Conservation (phyloP, 2,329 filamentous ascomycete genomes). For the Albifimbria verrucaria region DNA sequence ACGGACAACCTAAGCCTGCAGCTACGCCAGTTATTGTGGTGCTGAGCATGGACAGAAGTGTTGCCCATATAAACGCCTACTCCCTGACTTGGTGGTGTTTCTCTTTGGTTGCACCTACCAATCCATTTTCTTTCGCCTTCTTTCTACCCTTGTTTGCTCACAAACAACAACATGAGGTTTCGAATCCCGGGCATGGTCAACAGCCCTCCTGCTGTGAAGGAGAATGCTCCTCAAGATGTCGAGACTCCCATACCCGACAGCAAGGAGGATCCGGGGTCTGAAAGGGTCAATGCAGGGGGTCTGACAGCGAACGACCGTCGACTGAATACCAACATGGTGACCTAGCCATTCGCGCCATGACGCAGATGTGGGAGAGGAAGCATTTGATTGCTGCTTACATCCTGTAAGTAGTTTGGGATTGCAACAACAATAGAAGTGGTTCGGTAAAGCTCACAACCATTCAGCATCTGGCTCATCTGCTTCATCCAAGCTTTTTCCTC, state of each 20-base stretch:
- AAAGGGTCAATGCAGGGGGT: background rate
- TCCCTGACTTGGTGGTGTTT: background rate
- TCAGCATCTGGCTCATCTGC: constrained; percentile 7
- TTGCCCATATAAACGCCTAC: background rate
- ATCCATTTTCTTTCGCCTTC: no score
- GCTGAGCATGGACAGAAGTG: no score
- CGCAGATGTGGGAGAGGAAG: constrained; percentile 5
- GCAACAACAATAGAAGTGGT: background rate
- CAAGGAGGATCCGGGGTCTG: constrained; percentile 2
- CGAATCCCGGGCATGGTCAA: background rate
- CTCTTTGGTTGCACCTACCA: background rate
- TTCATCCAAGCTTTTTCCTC: constrained; percentile 6
- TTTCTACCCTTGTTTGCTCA: background rate
- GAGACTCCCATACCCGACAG: constrained; percentile 1
- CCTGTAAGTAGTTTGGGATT: constrained; percentile 1
- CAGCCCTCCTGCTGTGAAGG: constrained; percentile 6
- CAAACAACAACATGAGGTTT: constrained; percentile 4
- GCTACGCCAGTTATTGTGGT: no score
- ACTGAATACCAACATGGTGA: constrained; percentile 8
- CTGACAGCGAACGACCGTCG: background rate
- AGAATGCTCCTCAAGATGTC: constrained; percentile 2
- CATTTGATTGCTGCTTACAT: constrained; percentile 5
- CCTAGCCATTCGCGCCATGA: constrained; percentile 8
- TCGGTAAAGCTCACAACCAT: background rate
- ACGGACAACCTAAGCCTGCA: no score